Conservation (phyloP, 768 basidiomycete genomes). For the Phylloporus sp. region DNA sequence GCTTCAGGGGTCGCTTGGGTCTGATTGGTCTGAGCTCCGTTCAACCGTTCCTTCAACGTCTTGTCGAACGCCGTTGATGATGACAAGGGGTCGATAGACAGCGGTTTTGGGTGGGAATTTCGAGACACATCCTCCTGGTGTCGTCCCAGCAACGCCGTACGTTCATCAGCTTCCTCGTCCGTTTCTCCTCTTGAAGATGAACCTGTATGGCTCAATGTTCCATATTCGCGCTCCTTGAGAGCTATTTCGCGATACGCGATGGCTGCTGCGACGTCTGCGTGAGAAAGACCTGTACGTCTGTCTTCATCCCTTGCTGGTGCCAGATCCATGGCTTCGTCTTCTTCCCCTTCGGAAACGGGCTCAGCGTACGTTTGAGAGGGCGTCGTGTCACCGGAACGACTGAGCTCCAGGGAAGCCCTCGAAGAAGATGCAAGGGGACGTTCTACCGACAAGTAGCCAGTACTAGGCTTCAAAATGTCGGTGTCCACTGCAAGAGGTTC, state of each 20-base stretch:
- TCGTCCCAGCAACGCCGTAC: slow-evolving; percentile 35
- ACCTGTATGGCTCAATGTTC: slow-evolving; percentile 4
- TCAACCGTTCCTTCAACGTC: slow-evolving; percentile 65
- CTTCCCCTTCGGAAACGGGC: slow-evolving; percentile 93
- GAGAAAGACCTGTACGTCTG: slow-evolving; percentile 70
- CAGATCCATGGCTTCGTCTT: slow-evolving; percentile 69
- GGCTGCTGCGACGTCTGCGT: slow-evolving; percentile 74
- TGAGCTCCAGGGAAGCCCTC: slow-evolving; percentile 40
- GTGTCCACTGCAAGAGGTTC: slow-evolving; percentile 64
- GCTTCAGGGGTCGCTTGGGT: slow-evolving; percentile 18
- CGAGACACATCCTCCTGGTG: slow-evolving; percentile 19
- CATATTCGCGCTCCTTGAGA: slow-evolving; percentile 45
- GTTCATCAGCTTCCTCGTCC: slow-evolving; percentile 30
- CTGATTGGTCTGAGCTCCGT: slow-evolving; percentile 29
- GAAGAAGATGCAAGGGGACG: slow-evolving; percentile 55
- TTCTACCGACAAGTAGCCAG: slow-evolving; percentile 70
- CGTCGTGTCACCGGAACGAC: slow-evolving; percentile 41
- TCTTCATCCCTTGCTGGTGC: slow-evolving; percentile 77
- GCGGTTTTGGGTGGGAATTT: slow-evolving; percentile 24
- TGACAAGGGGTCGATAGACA: slow-evolving; percentile 85
- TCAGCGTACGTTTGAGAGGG: slow-evolving; percentile 61
- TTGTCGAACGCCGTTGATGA: slow-evolving; percentile 81
- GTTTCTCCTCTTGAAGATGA: slow-evolving; percentile 19
- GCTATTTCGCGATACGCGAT: slow-evolving; percentile 81
- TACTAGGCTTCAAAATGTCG: slow-evolving; percentile 91